Percentiles rank a stretch among this genome's conserved stretches.
Conservation (phyloP, 768 basidiomycete genomes). For the Lentinula raphanica region DNA sequence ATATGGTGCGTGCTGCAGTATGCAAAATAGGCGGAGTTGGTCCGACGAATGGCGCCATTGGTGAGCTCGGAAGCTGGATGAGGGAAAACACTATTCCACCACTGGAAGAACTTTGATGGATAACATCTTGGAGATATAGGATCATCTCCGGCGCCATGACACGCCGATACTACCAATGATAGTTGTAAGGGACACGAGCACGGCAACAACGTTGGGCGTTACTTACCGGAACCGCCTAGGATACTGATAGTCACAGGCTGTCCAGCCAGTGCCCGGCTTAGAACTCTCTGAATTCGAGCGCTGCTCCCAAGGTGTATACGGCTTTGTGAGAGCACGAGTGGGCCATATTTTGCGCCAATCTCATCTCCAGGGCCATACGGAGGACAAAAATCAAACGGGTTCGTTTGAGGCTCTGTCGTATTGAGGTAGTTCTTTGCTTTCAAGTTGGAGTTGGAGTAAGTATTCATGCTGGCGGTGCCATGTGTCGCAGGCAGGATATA, state of each 20-base stretch:
- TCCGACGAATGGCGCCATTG: conserved; percentile 91
- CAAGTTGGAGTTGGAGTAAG: conserved; percentile 43
- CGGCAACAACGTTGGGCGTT: conserved; percentile 8
- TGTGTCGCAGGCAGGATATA: conserved; percentile 41
- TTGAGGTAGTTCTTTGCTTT: conserved; percentile 84
- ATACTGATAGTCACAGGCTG: conserved; percentile 87
- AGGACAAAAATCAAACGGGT: conserved; percentile 91
- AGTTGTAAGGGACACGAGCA: conserved; percentile 5
- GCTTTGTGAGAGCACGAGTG: conserved; percentile 66
- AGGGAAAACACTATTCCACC: conserved; percentile 98
- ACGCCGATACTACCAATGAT: conserved; percentile 71
- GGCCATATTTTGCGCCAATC: conserved; percentile 75
- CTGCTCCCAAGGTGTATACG: conserved; percentile 77
- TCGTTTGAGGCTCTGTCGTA: conserved; percentile 43
- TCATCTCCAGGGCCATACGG: conserved; percentile 78
- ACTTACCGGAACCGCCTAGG: conserved; percentile 81
- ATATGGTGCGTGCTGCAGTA: conserved; percentile 92
- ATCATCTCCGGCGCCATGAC: conserved; percentile 90
- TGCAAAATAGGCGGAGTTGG: conserved; percentile 91
- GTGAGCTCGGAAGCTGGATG: conserved; percentile 97
- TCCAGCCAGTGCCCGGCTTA: conserved; percentile 80
- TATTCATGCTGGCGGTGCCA: conserved; percentile 14
- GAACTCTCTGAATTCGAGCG: conserved; percentile 72
- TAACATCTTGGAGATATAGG: conserved; percentile 82
- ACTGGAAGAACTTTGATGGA: conserved; percentile 91